Evolutionary conservation across 228 moss, liverwort and hornwort genomes (phyloP), one percentile per base, ranked within the genome.

Genomic region (Sphagnum magellanicum): DNA sequence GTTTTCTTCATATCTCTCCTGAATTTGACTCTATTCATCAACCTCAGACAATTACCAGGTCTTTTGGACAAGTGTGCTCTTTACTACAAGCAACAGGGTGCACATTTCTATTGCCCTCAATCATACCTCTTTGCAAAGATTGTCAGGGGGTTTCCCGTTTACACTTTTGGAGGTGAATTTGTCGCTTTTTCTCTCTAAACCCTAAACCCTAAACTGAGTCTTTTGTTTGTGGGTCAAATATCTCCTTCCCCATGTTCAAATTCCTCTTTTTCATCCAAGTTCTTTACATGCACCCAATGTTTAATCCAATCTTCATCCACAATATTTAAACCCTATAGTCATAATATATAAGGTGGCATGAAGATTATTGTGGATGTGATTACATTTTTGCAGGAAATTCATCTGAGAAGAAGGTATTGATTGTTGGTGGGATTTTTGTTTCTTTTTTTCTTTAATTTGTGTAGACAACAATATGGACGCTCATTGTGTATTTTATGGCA

Each of bases 11-110:
- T 85, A 6, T 76, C 81, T 68, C 72, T 85, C 6, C 71, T 85
- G 4, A 78, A 85, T 48, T 79, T 85, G 81, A 85, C 79, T 10
- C 76, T 85, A 48, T 85, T 85, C 71, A n/a, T n/a, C n/a, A 85
- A 81, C 60, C 16, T 81, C 17, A 79, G 81, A 46, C 85, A 79
- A 55, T 55, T 85, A 52, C 85, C 85, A 13, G 68, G 6, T 32
- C 67, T 85, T 8, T 16, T 85, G 4, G 76, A 81, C 14, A 81
- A 85, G 49, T 71, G 85, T 47, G 50, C 74, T 6, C 32, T 81
- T 32, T 85, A 62, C 61, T 85, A 85, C 70, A 85, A 85, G 57
- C 81, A 85, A 67, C 76, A 66, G 61, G 79, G 67, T 8, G 74
- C 73, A 47, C 76, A 79, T 66, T 85, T 85, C 60, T 85, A 58